phyloP scores from a whole-genome alignment of 1,284 basidiomycete genomes.

The Tylopilus orsonianus region DNA sequence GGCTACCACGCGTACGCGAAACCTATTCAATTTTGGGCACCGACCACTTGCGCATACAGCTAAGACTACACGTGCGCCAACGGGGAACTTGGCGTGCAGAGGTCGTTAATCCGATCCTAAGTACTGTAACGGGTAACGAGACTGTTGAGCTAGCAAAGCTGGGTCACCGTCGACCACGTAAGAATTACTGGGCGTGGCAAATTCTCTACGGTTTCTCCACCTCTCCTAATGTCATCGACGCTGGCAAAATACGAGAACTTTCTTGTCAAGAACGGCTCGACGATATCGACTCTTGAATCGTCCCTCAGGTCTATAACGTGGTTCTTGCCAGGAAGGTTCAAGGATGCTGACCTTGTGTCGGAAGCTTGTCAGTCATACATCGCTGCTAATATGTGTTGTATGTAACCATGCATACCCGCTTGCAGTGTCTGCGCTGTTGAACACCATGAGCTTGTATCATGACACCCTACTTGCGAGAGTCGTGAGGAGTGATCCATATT shows the following conservation, averaged over 20 bases:
- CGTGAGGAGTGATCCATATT: slow-evolving; percentile 60
- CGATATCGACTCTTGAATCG: slow-evolving; percentile 86
- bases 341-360: slow-evolving; percentile 92
- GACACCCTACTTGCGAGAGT: slow-evolving; percentile 77
- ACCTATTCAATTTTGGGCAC: too few species aligned
- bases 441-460: slow-evolving; percentile 82
- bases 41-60: slow-evolving; percentile 13
- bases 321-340: slow-evolving; percentile 94
- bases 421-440: slow-evolving; percentile 70
- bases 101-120: too few species aligned
- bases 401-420: slow-evolving; percentile 17
- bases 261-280: slow-evolving; percentile 78
- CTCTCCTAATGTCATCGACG: slow-evolving; percentile 41
- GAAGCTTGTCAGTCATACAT: slow-evolving; percentile 75
- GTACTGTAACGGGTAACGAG: too few species aligned
- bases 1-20: neutral
- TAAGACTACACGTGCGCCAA: neutral
- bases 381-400: slow-evolving; percentile 10
- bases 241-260: slow-evolving; percentile 77
- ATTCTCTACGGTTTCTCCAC: neutral
- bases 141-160: too few species aligned
- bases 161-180: too few species aligned
- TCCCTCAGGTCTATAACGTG: slow-evolving; percentile 88
- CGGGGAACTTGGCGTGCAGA: too few species aligned
- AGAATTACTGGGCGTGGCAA: slow-evolving; percentile 18